Conservation (phyloP, 768 basidiomycete genomes). For the Paxillus involutus region DNA sequence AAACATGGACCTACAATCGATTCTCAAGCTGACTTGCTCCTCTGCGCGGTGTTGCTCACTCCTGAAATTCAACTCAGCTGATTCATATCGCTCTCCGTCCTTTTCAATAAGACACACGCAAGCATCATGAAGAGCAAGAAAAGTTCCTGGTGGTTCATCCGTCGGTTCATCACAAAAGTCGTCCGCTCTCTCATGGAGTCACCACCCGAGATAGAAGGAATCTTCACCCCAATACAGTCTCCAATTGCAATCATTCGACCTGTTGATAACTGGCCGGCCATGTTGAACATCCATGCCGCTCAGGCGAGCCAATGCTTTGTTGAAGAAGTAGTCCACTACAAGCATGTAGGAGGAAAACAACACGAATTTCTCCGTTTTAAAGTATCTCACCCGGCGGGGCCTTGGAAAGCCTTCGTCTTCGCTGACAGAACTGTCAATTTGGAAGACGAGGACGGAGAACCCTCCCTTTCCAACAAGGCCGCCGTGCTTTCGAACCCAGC, state of each 20-base stretch:
- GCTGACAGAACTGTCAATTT: neutral
- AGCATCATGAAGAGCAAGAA: neutral
- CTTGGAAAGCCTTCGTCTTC: neutral
- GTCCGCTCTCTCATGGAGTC: neutral
- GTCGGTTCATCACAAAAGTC: neutral
- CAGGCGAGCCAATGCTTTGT: neutral
- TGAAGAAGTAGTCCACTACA: neutral
- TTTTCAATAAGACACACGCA: neutral
- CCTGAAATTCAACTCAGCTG: neutral
- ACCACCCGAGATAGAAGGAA: neutral
- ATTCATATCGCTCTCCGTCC: neutral
- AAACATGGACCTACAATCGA: neutral
- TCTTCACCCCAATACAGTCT: too few relatives aligned
- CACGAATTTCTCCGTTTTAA: neutral
- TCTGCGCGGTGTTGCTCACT: neutral
- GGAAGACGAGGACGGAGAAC: neutral
- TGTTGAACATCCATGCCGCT: too few relatives aligned
- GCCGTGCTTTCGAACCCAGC: neutral
- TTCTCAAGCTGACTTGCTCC: neutral
- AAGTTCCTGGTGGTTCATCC: neutral
- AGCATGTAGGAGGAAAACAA: neutral
- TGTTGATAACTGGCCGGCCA: too few relatives aligned
- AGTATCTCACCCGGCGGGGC: neutral
- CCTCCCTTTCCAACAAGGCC: neutral
- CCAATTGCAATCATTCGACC: too few relatives aligned